Percentiles rank a stretch among this genome's conserved stretches.
phyloP scores from a whole-genome alignment of 1,284 basidiomycete genomes.

The Gastroboletus turbinatus region DNA sequence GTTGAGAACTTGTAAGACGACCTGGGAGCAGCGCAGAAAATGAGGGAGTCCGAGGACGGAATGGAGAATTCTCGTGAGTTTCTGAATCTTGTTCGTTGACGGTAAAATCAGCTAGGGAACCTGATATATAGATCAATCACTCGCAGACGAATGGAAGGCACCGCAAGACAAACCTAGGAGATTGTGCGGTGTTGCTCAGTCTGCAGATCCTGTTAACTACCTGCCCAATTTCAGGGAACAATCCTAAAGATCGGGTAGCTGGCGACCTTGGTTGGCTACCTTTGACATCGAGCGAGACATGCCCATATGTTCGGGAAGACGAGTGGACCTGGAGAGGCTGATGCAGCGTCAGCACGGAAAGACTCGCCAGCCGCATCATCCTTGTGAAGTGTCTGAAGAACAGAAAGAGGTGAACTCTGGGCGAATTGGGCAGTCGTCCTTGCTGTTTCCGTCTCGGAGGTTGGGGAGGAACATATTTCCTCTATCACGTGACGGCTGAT shows the following conservation, averaged over 20 bases:
- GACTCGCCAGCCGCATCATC: not conserved
- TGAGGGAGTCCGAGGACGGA: not conserved
- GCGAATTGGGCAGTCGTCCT: not conserved
- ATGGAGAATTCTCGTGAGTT: not conserved
- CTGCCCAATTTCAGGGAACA: not conserved
- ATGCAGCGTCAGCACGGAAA: not conserved
- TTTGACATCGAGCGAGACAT: not conserved
- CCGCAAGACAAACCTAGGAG: constrained; percentile 10
- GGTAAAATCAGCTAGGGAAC: not conserved
- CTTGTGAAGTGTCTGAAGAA: not conserved
- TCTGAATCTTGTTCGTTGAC: not conserved
- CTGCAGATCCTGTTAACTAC: not conserved
- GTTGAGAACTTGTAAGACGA: constrained; percentile 4
- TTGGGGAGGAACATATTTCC: constrained; percentile 12
- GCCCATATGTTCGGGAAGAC: not conserved
- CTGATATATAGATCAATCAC: constrained; percentile 9
- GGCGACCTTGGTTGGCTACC: not conserved
- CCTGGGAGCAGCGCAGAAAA: not conserved
- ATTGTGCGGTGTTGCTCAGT: not conserved
- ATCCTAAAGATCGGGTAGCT: not conserved
- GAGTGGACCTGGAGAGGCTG: not conserved
- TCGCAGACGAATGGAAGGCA: not conserved
- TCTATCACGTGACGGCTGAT: constrained; percentile 20
- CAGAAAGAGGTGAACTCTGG: not conserved
- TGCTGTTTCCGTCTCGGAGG: not conserved